phyloP scores from a whole-genome alignment of 306 rosid genomes.

The Hylodesmum podocarpum region DNA sequence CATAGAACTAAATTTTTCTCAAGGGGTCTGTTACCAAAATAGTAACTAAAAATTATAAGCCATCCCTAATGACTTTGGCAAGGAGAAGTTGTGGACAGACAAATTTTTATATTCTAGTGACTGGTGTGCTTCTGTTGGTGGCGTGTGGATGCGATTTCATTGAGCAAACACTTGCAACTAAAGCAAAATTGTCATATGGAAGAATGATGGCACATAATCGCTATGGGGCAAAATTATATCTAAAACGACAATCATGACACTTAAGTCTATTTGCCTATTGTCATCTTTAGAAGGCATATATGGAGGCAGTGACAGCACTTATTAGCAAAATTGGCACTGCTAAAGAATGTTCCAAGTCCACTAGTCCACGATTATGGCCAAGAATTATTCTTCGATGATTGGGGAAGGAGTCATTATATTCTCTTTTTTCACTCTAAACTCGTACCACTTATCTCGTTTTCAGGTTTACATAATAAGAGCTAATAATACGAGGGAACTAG shows the following conservation, averaged over 20 bases:
- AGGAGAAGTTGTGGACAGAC: background rate
- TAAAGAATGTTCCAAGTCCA: constrained; percentile 14
- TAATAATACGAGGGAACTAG: constrained; percentile 53
- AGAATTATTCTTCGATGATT: background rate
- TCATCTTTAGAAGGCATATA: background rate
- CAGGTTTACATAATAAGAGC: constrained; percentile 72
- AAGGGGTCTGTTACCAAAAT: background rate
- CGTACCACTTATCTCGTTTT: background rate
- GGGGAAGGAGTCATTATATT: background rate
- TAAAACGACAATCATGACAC: background rate
- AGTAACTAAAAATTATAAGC: background rate
- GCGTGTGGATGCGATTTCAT: background rate
- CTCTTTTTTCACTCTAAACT: background rate
- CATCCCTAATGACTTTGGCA: background rate
- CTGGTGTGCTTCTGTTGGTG: background rate
- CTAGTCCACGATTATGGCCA: background rate
- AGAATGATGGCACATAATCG: background rate
- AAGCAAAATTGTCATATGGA: background rate
- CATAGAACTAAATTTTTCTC: background rate
- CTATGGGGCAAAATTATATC: background rate
- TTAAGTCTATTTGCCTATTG: background rate
- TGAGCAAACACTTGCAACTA: background rate
- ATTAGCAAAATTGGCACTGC: background rate
- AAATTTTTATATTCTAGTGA: background rate
- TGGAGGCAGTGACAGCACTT: background rate